A percentile compares a stretch with the other conserved stretches of the same genome.
Conservation (phyloP, 129 eudicot genomes). For the Flaveria brownii region DNA sequence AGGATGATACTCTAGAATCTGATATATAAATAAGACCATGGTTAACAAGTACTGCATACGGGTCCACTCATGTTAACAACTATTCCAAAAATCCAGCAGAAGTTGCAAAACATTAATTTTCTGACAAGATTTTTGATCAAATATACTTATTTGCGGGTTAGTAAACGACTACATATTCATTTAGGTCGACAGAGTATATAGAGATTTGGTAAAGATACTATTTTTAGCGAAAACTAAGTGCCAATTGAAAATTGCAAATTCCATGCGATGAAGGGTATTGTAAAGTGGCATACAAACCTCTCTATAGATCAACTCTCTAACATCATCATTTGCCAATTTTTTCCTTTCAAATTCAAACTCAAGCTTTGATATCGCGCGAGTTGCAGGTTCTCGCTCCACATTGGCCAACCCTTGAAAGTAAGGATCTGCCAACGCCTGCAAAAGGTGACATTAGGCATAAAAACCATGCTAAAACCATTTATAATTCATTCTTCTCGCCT, state of each 20-base stretch:
- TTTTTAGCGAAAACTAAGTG: constrained; percentile 1
- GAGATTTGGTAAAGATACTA: background rate
- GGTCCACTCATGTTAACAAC: background rate
- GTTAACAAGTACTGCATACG: constrained; percentile 5
- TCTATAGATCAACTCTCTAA: constrained; percentile 88
- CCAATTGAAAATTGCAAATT: background rate
- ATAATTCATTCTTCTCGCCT: background rate
- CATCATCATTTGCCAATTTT: constrained; percentile 86
- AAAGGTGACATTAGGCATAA: background rate
- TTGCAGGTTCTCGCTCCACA: constrained; percentile 83
- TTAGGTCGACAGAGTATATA: background rate
- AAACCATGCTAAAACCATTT: background rate
- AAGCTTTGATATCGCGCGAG: constrained; percentile 81
- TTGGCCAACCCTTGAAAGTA: constrained; percentile 85
- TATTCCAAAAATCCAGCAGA: background rate
- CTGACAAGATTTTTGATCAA: background rate
- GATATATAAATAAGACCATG: constrained; percentile 28
- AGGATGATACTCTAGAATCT: constrained; percentile 97
- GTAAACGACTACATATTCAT: background rate
- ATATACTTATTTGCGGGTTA: background rate
- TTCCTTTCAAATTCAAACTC: constrained; percentile 94
- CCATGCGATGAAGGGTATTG: background rate
- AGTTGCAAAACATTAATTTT: constrained; percentile 5
- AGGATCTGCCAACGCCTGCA: constrained; percentile 83
- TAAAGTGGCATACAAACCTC: constrained; percentile 55